phyloP scores from a whole-genome alignment of 2,329 filamentous ascomycete genomes.

The Botryotinia calthae region DNA sequence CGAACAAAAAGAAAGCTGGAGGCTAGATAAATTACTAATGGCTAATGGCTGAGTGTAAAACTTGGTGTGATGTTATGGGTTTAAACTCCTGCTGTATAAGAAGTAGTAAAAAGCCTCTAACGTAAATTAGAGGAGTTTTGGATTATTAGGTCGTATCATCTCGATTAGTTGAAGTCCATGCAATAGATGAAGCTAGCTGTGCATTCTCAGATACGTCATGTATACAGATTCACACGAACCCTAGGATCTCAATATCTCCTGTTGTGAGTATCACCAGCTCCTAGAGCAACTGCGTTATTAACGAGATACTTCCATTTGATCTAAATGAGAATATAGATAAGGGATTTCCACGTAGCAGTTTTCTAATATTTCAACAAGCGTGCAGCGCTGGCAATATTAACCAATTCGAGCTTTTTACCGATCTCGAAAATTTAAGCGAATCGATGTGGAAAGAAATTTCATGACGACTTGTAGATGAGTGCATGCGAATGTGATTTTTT shows the following conservation, averaged over 20 bases:
- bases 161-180: background rate
- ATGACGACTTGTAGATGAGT: background rate
- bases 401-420: background rate
- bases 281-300: accelerated
- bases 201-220: background rate
- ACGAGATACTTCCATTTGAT: background rate
- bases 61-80: background rate
- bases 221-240: background rate
- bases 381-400: background rate
- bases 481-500: background rate
- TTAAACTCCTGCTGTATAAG: background rate
- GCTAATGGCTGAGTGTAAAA: background rate
- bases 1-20: background rate
- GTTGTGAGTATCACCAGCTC: background rate
- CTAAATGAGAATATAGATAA: background rate
- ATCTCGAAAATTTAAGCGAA: background rate
- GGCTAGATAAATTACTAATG: background rate
- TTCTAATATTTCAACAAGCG: background rate
- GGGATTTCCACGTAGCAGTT: no score
- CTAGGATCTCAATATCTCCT: background rate
- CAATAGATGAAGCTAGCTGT: background rate
- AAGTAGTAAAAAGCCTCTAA: background rate
- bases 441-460: background rate
- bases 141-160: background rate
- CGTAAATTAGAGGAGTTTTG: background rate